Conservation (phyloP, 2,329 filamentous ascomycete species). For the Botrytis galanthina region DNA sequence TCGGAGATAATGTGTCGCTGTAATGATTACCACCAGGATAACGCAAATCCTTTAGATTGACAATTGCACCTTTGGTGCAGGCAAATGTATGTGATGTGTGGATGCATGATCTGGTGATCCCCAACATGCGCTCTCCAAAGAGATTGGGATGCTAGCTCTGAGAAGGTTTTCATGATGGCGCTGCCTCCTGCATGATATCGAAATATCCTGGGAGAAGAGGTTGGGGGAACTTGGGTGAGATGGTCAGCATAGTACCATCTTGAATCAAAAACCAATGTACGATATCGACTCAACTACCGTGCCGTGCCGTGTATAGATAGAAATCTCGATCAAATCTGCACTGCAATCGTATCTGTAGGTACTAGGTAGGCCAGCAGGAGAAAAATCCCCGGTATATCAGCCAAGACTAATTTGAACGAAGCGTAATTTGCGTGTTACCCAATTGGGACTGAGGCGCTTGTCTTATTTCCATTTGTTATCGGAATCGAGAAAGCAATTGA, state of each 20-base stretch:
- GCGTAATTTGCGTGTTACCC: not conserved
- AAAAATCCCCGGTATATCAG: not conserved
- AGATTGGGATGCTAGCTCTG: not conserved
- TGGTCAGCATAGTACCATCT: not conserved
- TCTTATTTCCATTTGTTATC: not conserved
- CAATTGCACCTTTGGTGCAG: not conserved
- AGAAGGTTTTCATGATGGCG: not conserved
- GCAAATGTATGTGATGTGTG: not conserved
- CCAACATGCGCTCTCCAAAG: not conserved
- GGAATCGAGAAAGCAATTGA: not conserved
- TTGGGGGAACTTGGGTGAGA: not conserved
- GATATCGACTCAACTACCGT: constrained; percentile 1
- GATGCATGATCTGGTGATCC: not conserved
- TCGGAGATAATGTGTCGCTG: not conserved
- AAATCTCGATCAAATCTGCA: not conserved
- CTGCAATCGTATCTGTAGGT: not conserved
- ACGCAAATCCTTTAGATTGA: not conserved
- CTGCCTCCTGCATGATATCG: not conserved
- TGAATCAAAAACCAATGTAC: not conserved
- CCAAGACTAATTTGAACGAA: not conserved
- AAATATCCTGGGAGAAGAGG: not conserved
- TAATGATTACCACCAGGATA: constrained; percentile 13
- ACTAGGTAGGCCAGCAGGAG: not conserved
- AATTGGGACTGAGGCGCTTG: not conserved
- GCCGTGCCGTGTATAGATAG: not conserved